Percentiles rank a stretch among this genome's conserved stretches.
phyloP scores from a whole-genome alignment of 495 filamentous ascomycete species.

The Aspergillus mulundensis region DNA sequence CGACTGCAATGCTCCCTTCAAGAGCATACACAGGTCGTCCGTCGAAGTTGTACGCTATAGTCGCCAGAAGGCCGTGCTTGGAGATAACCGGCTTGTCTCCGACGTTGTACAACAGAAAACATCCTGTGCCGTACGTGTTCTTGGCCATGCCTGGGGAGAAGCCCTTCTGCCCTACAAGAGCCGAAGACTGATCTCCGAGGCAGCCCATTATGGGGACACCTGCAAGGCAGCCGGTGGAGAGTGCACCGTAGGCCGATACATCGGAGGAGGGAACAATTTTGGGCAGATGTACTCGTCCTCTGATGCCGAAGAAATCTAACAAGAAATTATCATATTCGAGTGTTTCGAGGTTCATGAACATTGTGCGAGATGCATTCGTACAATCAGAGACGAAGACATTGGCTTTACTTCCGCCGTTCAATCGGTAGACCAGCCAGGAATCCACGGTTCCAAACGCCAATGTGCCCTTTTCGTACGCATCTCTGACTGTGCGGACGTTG shows the following conservation, averaged over 20 bases:
- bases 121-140: slow-evolving; percentile 95
- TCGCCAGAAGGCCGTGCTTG: slow-evolving; percentile 82
- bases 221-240: slow-evolving; percentile 61
- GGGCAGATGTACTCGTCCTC: slow-evolving; percentile 66
- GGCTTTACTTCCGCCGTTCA: slow-evolving; percentile 72
- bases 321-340: slow-evolving; percentile 80
- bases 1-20: slow-evolving; percentile 93
- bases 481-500: slow-evolving; percentile 66
- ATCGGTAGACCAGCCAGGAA: slow-evolving; percentile 83
- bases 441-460: slow-evolving; percentile 91
- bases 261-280: slow-evolving; percentile 85
- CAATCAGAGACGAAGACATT: slow-evolving; percentile 81
- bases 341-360: slow-evolving; percentile 90
- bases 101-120: slow-evolving; percentile 93
- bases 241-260: slow-evolving; percentile 62
- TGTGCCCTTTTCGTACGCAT: slow-evolving; percentile 73
- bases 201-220: slow-evolving; percentile 78
- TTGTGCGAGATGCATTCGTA: slow-evolving; percentile 91
- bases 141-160: slow-evolving; percentile 88
- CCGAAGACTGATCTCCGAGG: slow-evolving; percentile 89
- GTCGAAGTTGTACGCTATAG: slow-evolving; percentile 74
- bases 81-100: slow-evolving; percentile 87
- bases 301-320: slow-evolving; percentile 78
- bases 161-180: slow-evolving; percentile 86
- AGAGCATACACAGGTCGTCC: slow-evolving; percentile 80